Evolutionary conservation across 768 basidiomycete genomes (phyloP).

Genomic region (Saitozyma sp.): DNA sequence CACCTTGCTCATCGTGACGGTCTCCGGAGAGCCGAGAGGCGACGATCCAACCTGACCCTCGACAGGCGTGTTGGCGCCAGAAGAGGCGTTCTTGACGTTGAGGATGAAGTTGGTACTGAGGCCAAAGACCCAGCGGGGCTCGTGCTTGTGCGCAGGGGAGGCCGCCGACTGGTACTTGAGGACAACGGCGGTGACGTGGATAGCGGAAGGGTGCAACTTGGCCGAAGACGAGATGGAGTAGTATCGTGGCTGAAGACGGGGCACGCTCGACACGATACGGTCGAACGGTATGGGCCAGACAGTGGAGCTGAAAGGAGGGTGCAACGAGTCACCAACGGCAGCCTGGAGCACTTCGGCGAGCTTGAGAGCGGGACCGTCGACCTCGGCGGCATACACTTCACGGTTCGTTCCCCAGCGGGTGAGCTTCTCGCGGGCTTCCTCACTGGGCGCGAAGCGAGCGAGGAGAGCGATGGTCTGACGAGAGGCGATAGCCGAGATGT

Average conservation of each 20-base stretch:
- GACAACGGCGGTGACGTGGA: conserved; percentile 94
- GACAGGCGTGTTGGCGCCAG: conserved; percentile 39
- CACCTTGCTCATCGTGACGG: conserved; percentile 45
- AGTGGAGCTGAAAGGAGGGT: conserved; percentile 69
- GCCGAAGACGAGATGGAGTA: conserved; percentile 99
- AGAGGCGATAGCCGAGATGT: conserved; percentile 90
- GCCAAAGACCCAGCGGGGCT: conserved; percentile 65
- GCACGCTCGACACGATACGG: conserved; percentile 87
- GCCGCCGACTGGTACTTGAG: conserved; percentile 80
- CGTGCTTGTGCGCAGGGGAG: conserved; percentile 58
- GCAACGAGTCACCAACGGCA: conserved; percentile 76
- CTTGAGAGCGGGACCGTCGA: conserved; percentile 76
- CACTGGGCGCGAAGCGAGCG: conserved; percentile 81
- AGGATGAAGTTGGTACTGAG: conserved; percentile 80
- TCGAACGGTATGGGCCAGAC: conserved; percentile 92
- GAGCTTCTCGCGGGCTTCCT: conserved; percentile 71
- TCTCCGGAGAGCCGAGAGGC: conserved; percentile 40
- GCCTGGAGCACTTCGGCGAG: conserved; percentile 90
- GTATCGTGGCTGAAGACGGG: conserved; percentile 93
- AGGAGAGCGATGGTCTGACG: conserved; percentile 87
- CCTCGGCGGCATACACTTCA: conserved; percentile 75
- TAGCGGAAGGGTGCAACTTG: conserved; percentile 80
- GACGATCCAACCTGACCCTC: conserved; percentile 25
- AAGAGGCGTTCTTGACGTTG: conserved; percentile 75
- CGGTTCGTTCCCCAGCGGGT: conserved; percentile 80